A percentile compares a stretch with the other conserved stretches of the same genome.
phyloP scores from a whole-genome alignment of 2,329 filamentous ascomycete species.

The Dichotomopilus funicola region DNA sequence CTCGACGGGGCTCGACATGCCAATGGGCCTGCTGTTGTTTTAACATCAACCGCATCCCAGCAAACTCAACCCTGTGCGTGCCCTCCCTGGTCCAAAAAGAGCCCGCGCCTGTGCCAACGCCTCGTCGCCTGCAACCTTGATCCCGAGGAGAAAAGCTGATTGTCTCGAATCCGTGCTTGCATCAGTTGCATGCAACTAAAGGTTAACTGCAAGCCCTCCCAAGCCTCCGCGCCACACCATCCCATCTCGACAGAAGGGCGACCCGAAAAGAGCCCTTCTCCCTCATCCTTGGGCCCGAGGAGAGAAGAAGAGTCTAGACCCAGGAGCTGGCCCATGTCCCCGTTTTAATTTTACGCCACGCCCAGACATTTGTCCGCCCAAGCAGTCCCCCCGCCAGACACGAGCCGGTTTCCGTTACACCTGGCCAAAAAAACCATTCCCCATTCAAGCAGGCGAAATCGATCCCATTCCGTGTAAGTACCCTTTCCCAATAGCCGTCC shows the following conservation, averaged over 20 bases:
- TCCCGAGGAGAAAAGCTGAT: neutral
- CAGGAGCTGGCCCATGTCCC: conserved; percentile 1
- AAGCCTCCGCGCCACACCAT: neutral
- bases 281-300: neutral
- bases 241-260: neutral
- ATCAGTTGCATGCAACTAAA: neutral
- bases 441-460: neutral
- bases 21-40: conserved; percentile 6
- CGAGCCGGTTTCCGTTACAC: conserved; percentile 10
- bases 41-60: neutral
- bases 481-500: conserved; percentile 15
- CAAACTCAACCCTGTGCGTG: neutral
- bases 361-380: neutral
- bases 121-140: neutral
- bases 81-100: neutral
- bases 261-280: neutral
- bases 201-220: neutral
- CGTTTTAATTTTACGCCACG: conserved; percentile 11
- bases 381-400: conserved; percentile 3
- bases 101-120: neutral
- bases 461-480: conserved; percentile 10
- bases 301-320: conserved; percentile 9
- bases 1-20: no score
- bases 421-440: neutral
- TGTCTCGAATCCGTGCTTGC: neutral